Evolutionary conservation across 2,329 filamentous ascomycete species (phyloP), one percentile per base, ranked within the genome.

Genomic region (Westerdykella sp.): DNA sequence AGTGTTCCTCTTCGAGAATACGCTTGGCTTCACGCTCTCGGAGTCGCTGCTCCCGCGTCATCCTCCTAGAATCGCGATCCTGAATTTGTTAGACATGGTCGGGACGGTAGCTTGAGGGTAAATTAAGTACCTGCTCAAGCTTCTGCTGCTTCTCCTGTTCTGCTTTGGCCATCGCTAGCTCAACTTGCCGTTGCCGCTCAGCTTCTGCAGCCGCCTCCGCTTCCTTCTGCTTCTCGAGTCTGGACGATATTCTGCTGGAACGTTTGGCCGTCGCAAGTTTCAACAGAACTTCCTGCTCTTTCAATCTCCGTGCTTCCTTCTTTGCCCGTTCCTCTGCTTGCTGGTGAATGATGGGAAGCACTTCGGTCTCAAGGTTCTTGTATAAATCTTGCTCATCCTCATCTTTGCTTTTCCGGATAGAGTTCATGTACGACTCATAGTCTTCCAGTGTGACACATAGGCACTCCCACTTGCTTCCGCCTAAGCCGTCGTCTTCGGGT

Each of bases 251-350:
- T 49, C 93, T 81, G 57, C 87, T 95, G 1, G 93, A 98, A 49
- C 93, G 77, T 70, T 98, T 98, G 4, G 93, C 91, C 44, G 84
- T 87, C n/a, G 88, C 88, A 69, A 97, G 78, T 63, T 93, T 91
- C 55, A 91, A 84, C 51, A 95, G 68, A 53, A 82, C 88, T 41
- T 88, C 73, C 16, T 95, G 68, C 57, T 97, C 91, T 49, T 83
- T 87, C 62, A 94, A 80, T 55, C 84, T 84, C 73, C 73, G 87
- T 76, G 69, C 80, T 70, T 74, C 72, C 65, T 91, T 90, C 47
- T 83, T 81, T 23, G 82, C 78, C 55, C 90, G 72, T 37, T 75
- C 73, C 53, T 83, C 80, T 45, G 79, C 80, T 16, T 86, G 81
- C 57, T 85, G 86, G 66, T 94, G 84, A 12, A 98, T 77, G 31